Conservation (phyloP, 306 rosid species). For the Purshia tridentata region DNA sequence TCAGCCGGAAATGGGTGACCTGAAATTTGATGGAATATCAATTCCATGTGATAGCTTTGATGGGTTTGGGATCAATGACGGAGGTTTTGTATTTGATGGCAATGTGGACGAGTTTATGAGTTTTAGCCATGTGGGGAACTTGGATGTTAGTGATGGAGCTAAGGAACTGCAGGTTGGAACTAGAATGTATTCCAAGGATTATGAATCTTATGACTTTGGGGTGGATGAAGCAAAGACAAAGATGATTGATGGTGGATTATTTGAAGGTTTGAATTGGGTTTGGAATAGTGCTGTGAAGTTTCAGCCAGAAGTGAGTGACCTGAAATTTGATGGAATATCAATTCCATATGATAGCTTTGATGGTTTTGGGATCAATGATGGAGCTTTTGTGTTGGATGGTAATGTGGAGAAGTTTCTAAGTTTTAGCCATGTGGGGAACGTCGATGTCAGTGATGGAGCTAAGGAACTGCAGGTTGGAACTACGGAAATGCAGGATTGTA, state of each 20-base stretch:
- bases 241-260: constrained; percentile 30
- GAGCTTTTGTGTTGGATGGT: constrained; percentile 24
- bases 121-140: constrained; percentile 15
- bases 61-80: constrained; percentile 30
- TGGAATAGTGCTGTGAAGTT: constrained; percentile 41
- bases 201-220: constrained; percentile 30
- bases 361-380: constrained; percentile 30
- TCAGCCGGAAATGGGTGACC: constrained; percentile 22
- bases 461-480: constrained; percentile 23
- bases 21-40: constrained; percentile 26
- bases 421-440: constrained; percentile 15
- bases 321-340: constrained; percentile 26
- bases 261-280: constrained; percentile 45
- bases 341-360: constrained; percentile 30
- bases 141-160: constrained; percentile 22
- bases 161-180: constrained; percentile 10
- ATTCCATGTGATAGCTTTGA: constrained; percentile 29
- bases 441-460: constrained; percentile 21
- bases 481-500: constrained; percentile 20
- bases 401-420: constrained; percentile 27
- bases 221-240: constrained; percentile 31
- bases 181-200: constrained; percentile 7
- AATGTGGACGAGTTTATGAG: constrained; percentile 27
- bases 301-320: constrained; percentile 22
- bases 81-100: constrained; percentile 25